phyloP scores from a whole-genome alignment of 495 filamentous ascomycete species.

The Neurospora sp. region DNA sequence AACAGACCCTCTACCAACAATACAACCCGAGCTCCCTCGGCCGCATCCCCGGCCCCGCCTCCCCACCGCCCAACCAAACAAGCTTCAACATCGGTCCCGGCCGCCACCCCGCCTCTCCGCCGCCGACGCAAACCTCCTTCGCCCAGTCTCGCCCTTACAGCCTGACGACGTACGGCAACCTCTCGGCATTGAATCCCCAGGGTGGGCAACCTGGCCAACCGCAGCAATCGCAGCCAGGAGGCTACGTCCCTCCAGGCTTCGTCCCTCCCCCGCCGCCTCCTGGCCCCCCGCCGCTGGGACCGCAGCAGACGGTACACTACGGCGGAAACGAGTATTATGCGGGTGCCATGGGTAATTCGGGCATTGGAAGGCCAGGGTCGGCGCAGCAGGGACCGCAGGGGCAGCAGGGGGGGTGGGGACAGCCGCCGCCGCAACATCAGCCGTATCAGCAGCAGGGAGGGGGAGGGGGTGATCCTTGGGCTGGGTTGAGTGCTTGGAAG shows the following conservation, averaged over 20 bases:
- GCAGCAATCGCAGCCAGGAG: conserved; percentile 18
- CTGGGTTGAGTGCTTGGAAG: conserved; percentile 79
- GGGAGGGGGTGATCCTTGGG: conserved; percentile 62
- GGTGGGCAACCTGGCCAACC: conserved; percentile 8
- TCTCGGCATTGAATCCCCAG: conserved; percentile 17
- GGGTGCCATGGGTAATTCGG: conserved; percentile 6
- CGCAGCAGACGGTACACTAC: conserved; percentile 53
- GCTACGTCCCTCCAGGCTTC: conserved; percentile 66
- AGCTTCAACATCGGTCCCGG: conserved; percentile 33
- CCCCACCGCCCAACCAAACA: conserved; percentile 36
- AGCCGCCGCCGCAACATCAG: conserved; percentile 19
- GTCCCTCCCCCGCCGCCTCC: conserved; percentile 86
- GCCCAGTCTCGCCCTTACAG: conserved; percentile 20
- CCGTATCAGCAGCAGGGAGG: conserved; percentile 34
- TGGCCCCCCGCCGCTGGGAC: conserved; percentile 63
- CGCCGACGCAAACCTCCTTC: conserved; percentile 41
- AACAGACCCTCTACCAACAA: conserved; percentile 28
- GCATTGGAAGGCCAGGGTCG: conserved; percentile 7
- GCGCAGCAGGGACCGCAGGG: conserved; percentile 8
- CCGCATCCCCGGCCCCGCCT: conserved; percentile 38
- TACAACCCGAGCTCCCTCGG: conserved; percentile 41
- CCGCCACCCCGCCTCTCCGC: conserved; percentile 40
- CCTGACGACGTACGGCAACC: conserved; percentile 34
- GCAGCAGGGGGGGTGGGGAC: not conserved
- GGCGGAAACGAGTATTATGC: conserved; percentile 26